Base-by-base conservation (phyloP, 495 filamentous ascomycete species). In the Tetracladium marchalianum region DNA sequence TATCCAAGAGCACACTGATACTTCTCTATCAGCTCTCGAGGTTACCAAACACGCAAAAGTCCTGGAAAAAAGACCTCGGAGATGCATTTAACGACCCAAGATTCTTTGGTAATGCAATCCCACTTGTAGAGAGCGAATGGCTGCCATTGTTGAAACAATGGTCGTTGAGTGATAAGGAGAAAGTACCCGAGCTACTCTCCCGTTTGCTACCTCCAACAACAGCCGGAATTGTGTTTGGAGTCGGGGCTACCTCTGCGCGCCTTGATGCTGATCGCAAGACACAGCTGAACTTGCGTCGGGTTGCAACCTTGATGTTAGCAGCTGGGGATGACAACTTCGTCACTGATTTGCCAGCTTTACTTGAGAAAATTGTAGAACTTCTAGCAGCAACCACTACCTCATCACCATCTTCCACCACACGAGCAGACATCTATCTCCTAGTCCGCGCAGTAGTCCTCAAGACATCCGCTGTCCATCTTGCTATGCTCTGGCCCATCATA, bases 141-240 rank as follows among this genome's bases (percentile, higher is more conserved):
- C 72, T 95, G 54, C 80, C 81, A 2, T 70, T 99, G 12, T 61
- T 96, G 16, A 80, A 77, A 36, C 85, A 94, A 58, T 93, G 86
- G 82, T 70, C 80, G 12, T 63, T 90, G 12, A 75, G 72, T 13
- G 92, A 99, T 55, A 94, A 92, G 60, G 92, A 96, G 47, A 78
- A 86, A 15, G 76, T 99, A 62, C 66, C 79, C 1, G 93, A 97
- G 46, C 65, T 95, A 3, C 61, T 97, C 11, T 70, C 74, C 34
- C 80, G 88, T 19, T 70, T 97, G 32, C 80, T 85, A 5, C 75
- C 89, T 2, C 92, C 92, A 8, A 87, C 87, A 12, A 85, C 92
- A n/a, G 93, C 92, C 0, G 93, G 92, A 12, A 94, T 97, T 45
- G 87, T 99, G 61, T 99, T 99, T 51, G 92, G 92, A 17, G 92